Base-by-base conservation (phyloP, 108 stramenopile species). In the Aurantiochytrium sp. region DNA sequence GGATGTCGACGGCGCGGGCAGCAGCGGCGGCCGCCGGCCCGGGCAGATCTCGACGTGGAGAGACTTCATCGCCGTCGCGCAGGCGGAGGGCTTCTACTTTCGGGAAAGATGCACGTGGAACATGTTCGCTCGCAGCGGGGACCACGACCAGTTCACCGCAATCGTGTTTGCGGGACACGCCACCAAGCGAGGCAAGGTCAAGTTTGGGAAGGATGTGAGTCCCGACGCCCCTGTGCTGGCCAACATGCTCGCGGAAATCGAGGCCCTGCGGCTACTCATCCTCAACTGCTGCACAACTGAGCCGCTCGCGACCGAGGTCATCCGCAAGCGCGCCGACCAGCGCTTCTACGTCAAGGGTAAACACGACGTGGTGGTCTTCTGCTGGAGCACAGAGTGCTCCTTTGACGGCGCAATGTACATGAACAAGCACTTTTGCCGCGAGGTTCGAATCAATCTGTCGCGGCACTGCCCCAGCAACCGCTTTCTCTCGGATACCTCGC, bases 211-310 rank as follows among this genome's bases (percentile, higher is more conserved):
- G 8, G 59, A 65, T 8, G 27, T 34, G 22, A 65, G 59, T 27
- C 59, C 59, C 34, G 59, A 65, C 59, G 32, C 34, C 8, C 59
- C 59, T 27, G 59, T 65, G 27, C 32, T 81, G 42, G 73, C 73
- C 19, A 41, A 48, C 42, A 6, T 81, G 42, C 39, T 81, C 45
- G 73, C 73, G 27, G 45, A 81, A 24, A 3, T 81, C 12, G 45
- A 41, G 2, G 24, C 50, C 36, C 30, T 81, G 36, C 39, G 45
- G 17, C 45, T 81, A 21, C 73, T 81, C 27, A 48, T 81, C 42
- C 73, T 81, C 73, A 81, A 81, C 3, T 81, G 73, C 45, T 81
- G 73, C 73, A 48, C 73, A 6, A 81, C 73, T 17, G 73, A 81
- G 45, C n/a, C 21, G 10, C 45, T 81, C n/a, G 73, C 24, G 17